A percentile compares a stretch with the other conserved stretches of the same genome.
phyloP scores from a whole-genome alignment of 257 asterid genomes.

The Solanum virginianum region DNA sequence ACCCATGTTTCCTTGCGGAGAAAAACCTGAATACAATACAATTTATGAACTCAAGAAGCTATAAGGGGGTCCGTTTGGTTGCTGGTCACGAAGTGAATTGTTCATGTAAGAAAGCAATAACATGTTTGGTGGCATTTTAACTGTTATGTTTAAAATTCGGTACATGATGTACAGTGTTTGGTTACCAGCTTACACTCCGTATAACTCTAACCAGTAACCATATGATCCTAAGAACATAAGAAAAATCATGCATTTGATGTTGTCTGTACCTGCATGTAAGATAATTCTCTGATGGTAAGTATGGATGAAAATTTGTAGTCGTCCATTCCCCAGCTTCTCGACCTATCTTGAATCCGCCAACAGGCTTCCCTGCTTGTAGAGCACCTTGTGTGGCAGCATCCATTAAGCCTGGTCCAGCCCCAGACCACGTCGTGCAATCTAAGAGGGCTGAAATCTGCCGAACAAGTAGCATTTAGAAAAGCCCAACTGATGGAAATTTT shows the following conservation, averaged over 20 bases:
- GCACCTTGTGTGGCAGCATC: conserved; percentile 96
- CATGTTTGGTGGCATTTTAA: not conserved
- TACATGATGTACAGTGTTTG: not conserved
- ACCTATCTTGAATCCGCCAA: conserved; percentile 88
- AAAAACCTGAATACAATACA: conserved; percentile 43
- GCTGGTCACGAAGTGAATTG: not conserved
- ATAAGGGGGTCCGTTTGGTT: not conserved
- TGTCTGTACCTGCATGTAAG: conserved; percentile 69
- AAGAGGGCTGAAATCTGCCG: conserved; percentile 60
- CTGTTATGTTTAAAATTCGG: not conserved
- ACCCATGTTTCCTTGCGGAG: conserved; percentile 90
- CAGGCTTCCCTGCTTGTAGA: conserved; percentile 64
- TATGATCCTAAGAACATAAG: not conserved
- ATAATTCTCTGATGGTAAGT: conserved; percentile 56
- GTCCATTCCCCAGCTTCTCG: conserved; percentile 96
- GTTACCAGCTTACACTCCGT: not conserved
- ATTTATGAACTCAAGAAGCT: not conserved
- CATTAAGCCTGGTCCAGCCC: conserved; percentile 95
- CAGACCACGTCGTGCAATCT: conserved; percentile 88
- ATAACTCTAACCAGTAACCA: not conserved
- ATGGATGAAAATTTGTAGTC: conserved; percentile 55
- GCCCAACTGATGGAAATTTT: not conserved
- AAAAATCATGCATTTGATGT: not conserved
- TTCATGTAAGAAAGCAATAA: not conserved
- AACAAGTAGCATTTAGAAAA: conserved; percentile 1